Evolutionary conservation across 1,139 yeast species (phyloP), one percentile per base, ranked within the genome.

Genomic region (Arxiozyma heterogenica): DNA sequence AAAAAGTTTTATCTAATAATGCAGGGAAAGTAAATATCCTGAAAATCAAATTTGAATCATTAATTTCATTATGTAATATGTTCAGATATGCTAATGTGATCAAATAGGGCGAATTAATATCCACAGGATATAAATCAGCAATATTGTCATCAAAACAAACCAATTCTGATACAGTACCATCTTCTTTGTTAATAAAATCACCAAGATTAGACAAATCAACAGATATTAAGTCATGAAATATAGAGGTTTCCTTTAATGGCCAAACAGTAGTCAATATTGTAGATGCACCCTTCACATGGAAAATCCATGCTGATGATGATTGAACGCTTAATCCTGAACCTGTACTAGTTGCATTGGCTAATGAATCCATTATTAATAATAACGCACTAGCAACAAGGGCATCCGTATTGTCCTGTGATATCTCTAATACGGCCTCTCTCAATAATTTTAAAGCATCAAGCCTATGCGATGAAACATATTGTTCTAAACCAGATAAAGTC

Each of bases 231-330:
- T 84, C 83, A 68, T 83, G 82, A 67, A 85, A 85, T 52, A 89
- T 70, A 17, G 89, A 84, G 8, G 83, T 77, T 59, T 86, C 91
- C 18, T 94, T 88, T 53, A 90, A 74, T 3, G 96, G 96, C 87
- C 97, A 90, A 18, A 90, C 96, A 0, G 97, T 95, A 0, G 96
- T 86, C 54, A 91, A 74, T 50, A 91, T 91, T 0, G 97, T 91
- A 4, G 96, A 96, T 0, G 97, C 96, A 23, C 97, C 98, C 63
- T 94, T 87, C 17, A 91, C 97, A 66, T 91, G 97, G 74, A 89
- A 93, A 55, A 91, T 84, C 98, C 98, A 91, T 0, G 97, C 96
- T 8, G 93, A 84, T 1, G 97, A 93, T 1, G 96, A 95, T 53
- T 90, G 72, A 5, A 61, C 55, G 38, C 51, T 44, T 23, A 54